Conservation (phyloP, 371 early-diverging fungal genomes). For the Actinomucor elegans region DNA sequence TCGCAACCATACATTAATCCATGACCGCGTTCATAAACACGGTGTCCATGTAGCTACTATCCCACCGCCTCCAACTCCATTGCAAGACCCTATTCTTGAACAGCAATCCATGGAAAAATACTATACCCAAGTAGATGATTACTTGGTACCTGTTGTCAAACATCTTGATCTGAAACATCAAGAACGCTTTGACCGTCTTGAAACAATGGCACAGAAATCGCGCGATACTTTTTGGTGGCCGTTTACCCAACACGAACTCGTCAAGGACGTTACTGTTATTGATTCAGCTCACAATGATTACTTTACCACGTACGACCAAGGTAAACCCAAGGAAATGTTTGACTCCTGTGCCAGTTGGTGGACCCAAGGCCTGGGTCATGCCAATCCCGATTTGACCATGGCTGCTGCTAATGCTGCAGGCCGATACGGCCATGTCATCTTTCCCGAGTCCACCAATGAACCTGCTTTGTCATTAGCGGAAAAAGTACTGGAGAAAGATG, state of each 20-base stretch:
- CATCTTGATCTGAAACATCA: constrained; percentile 52
- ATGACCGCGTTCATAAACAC: constrained; percentile 10
- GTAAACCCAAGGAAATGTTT: constrained; percentile 44
- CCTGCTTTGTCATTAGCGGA: constrained; percentile 70
- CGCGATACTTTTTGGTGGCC: constrained; percentile 79
- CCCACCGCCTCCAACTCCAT: constrained; percentile 53
- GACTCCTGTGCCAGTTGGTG: constrained; percentile 87
- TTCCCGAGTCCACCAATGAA: constrained; percentile 77
- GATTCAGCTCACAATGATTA: constrained; percentile 77
- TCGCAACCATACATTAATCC: constrained; percentile 59
- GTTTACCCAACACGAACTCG: constrained; percentile 75
- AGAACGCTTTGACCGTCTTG: constrained; percentile 56
- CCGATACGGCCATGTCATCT: constrained; percentile 84
- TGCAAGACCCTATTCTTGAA: constrained; percentile 47
- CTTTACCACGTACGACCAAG: constrained; percentile 51
- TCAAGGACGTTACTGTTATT: constrained; percentile 70
- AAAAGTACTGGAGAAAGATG: constrained; percentile 62
- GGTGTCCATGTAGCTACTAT: constrained; percentile 36
- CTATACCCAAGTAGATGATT: constrained; percentile 53
- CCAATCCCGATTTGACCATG: constrained; percentile 58
- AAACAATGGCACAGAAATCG: constrained; percentile 58
- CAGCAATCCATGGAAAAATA: constrained; percentile 56
- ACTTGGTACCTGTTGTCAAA: constrained; percentile 47
- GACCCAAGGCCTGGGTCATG: constrained; percentile 86
- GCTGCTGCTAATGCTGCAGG: constrained; percentile 73